Evolutionary conservation across 331 rosid genomes (phyloP).

Genomic region (Stylosanthes scabra): DNA sequence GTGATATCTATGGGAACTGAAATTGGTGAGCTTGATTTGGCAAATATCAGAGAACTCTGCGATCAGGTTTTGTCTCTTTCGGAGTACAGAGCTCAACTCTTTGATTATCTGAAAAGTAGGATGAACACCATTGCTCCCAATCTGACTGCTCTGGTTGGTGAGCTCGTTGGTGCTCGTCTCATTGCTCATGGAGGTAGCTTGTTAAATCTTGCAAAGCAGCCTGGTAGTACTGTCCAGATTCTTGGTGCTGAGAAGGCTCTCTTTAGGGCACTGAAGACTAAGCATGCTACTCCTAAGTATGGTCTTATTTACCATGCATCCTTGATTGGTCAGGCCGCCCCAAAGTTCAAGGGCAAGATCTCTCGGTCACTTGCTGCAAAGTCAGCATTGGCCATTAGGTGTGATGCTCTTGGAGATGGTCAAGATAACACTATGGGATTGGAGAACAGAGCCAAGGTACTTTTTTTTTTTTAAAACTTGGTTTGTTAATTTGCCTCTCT

Average conservation of each 20-base stretch:
- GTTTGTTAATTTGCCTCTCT: neutral
- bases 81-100: constrained; percentile 92
- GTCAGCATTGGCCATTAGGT: constrained; percentile 81
- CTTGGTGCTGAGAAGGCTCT: constrained; percentile 99
- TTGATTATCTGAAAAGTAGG: constrained; percentile 86
- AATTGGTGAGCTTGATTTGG: constrained; percentile 90
- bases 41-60: constrained; percentile 80
- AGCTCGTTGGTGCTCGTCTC: constrained; percentile 98
- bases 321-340: constrained; percentile 92
- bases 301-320: constrained; percentile 98
- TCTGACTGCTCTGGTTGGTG: constrained; percentile 93
- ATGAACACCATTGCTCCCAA: constrained; percentile 97
- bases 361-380: constrained; percentile 95
- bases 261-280: constrained; percentile 91
- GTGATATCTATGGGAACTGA: constrained; percentile 98
- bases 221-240: constrained; percentile 96
- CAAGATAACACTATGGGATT: constrained; percentile 88
- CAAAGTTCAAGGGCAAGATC: constrained; percentile 87
- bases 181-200: constrained; percentile 97
- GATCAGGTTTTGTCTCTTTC: constrained; percentile 94
- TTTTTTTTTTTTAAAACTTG: neutral
- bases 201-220: constrained; percentile 95
- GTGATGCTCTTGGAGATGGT: constrained; percentile 86
- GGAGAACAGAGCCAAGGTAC: constrained; percentile 86
- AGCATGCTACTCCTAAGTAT: constrained; percentile 95